Base-by-base conservation (phyloP, 176 grass and related monocot genomes). In the Musa schizocarpa region DNA sequence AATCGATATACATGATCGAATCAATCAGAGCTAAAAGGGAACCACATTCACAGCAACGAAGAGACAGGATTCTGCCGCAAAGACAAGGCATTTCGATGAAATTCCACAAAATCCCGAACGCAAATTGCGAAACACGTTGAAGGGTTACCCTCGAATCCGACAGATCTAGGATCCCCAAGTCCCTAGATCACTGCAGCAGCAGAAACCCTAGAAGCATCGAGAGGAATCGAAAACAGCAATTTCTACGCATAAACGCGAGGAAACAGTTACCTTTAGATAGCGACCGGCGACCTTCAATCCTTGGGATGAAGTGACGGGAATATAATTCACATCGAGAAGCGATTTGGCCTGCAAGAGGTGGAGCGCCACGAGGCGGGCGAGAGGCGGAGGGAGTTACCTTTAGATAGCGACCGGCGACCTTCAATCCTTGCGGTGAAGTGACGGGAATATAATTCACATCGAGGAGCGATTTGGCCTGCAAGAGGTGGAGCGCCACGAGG, bases 191-290 rank as follows among this genome's bases (percentile, higher is more conserved):
- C 14, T 43, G 34, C 34, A 43, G 34, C 65, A 29, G 65, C 65
- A 68, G 26, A 68, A 68, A 68, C 65, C 65, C 65, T 68, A 68
- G 21, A 68, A 68, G 6, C 65, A 68, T 68, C 26, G 65, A 43
- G 16, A 16, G 13, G 27, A 13, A 16, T 6, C 10, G 34, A 68
- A 68, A 43, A 3, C 26, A 14, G 3, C 1, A 1, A 1, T 29
- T 68, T 68, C 7, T 29, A 8, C 3, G 3, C 13, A 43, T 43
- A 12, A 29, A 22, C 9, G 21, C n/a, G 25, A 5, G 12, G 64
- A 10, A 25, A 14, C 13, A 67, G 24, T 24, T 24, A 24, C 24
- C 24, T 24, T 24, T 7, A 19, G 13, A 3, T 61, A 7, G 14
- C 57, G 16, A n/a, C n/a, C 16, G 57, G 16, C 3, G 17, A 14